Base-by-base conservation (phyloP, 768 basidiomycete species). In the Phallus indusiatus region DNA sequence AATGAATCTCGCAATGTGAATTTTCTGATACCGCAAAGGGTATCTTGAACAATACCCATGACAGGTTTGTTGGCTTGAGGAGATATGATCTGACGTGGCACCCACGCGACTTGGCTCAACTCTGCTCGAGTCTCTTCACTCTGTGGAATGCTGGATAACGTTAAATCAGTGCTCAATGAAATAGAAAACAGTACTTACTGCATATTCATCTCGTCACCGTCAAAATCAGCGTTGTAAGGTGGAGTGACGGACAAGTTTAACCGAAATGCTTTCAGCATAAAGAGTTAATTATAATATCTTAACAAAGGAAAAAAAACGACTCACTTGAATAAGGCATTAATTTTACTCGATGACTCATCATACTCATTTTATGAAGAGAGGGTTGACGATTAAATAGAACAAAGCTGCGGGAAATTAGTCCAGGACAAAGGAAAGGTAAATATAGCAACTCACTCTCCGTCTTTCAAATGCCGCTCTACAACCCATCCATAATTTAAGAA, bases 151-250 rank as follows among this genome's bases (percentile, higher is more conserved):
- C 93, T 96, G 28, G 28, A 66, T 36, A 54, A 61, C 34, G 60
- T n/a, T 18, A 56, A 9, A 52, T 60, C 24, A 58, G 56, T 64
- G 51, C 10, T 57, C n/a, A 3, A 34, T n/a, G 18, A 24, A 21
- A 9, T 18, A 24, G 14, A 47, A 18, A 46, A 14, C 20, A 56
- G 4, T n/a, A 85, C 90, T 53, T 81, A 95, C 93, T 98, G 96
- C 88, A 98, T 90, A 75, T 99, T 98, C 96, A 98, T 99, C 72
- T 99, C 96, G 68, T 98, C 96, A 65, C 96, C 96, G 68, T 98
- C 96, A 74, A 98, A 99, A 75, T 99, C 96, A 69, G 96, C 96
- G 67, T 99, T 98, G 74, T 99, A 98, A 0, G 96, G 96, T 37
- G 95, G 92, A 11, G 94, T 97, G 57, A 98, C 96, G 58, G 96